Percentiles rank a stretch among this genome's conserved stretches.
Evolutionary conservation across 257 asterid genomes (phyloP).

Genomic region (Solanum rostratum): DNA sequence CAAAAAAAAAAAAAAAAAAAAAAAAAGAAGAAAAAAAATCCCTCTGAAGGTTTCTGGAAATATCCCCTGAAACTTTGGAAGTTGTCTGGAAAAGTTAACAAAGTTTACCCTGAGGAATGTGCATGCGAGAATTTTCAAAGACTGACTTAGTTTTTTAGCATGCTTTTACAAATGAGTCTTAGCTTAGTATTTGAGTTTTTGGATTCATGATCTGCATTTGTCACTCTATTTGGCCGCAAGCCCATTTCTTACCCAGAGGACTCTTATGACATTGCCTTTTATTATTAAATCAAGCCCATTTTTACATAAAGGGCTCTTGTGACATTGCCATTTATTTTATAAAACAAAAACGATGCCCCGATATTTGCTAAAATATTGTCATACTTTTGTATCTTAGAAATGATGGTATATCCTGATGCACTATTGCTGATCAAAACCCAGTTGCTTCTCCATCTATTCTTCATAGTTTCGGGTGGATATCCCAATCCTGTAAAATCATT

Average conservation of each 20-base stretch:
- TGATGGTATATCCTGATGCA: neutral
- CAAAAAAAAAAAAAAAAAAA: too few species aligned
- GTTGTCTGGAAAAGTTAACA: neutral
- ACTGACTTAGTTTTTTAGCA: neutral
- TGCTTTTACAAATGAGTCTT: neutral
- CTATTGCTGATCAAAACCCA: neutral
- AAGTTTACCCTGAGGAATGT: neutral
- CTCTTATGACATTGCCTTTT: too few species aligned
- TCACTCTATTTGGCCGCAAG: neutral
- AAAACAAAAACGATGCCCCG: neutral
- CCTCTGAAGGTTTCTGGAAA: too few species aligned
- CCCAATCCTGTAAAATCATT: neutral
- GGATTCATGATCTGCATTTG: neutral
- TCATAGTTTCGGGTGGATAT: neutral
- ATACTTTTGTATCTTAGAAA: neutral
- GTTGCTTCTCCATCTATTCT: neutral
- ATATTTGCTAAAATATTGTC: neutral
- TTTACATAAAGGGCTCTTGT: neutral
- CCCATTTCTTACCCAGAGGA: neutral
- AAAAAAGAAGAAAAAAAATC: too few species aligned
- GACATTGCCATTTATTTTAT: neutral
- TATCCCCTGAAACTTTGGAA: too few species aligned
- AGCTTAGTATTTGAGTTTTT: neutral
- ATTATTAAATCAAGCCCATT: too few species aligned
- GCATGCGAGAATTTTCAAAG: neutral